These are phyloP conservation scores for Colletotrichum sp. DNA, from an alignment of 2,329 filamentous ascomycete genomes.

Conservation along the genomic window DNA sequence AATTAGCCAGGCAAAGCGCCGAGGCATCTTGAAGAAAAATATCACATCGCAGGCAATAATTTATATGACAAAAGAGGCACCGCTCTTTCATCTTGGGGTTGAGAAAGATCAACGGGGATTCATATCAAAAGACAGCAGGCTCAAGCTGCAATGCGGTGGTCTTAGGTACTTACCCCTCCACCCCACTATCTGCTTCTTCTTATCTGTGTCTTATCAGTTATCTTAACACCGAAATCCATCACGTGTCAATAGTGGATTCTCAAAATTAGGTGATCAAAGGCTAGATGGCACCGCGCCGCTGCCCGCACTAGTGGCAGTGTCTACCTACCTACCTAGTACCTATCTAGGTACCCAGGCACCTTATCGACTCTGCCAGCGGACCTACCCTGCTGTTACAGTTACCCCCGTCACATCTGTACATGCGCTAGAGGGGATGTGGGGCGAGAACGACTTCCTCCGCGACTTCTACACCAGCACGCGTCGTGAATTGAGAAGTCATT, in stretches of 20 bases:
- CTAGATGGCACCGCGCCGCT: background rate
- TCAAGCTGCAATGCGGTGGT: background rate
- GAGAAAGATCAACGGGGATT: background rate
- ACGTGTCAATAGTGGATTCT: background rate
- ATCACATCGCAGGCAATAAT: background rate
- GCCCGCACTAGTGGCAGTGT: background rate
- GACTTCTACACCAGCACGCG: background rate
- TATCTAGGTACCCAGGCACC: background rate
- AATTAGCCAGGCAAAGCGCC: background rate
- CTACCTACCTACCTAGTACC: background rate
- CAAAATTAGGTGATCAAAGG: background rate
- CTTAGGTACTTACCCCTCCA: background rate
- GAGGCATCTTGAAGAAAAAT: background rate
- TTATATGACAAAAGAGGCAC: background rate
- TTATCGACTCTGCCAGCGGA: background rate
- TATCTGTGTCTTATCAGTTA: background rate
- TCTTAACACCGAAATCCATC: background rate
- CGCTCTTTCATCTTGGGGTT: background rate
- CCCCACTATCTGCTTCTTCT: background rate
- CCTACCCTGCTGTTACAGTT: background rate
- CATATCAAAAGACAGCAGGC: background rate
- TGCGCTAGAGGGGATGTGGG: background rate
- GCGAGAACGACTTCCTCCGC: background rate
- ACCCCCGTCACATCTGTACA: background rate
- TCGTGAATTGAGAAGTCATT: background rate